Evolutionary conservation across 108 stramenopile species (phyloP).

Genomic region (Seminavis robusta): DNA sequence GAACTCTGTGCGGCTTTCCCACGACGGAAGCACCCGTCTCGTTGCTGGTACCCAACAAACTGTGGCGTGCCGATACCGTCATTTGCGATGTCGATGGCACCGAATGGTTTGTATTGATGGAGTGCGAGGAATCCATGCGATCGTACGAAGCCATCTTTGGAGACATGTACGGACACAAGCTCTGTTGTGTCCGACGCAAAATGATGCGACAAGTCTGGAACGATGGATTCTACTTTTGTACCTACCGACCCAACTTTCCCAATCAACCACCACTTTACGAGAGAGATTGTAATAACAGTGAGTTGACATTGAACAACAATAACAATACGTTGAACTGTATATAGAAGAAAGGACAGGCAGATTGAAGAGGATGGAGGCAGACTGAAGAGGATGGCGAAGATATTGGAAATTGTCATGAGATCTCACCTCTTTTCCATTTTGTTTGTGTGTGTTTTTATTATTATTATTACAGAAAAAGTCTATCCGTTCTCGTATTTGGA

Average conservation of each 20-base stretch:
- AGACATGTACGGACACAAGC: slow-evolving; percentile 38
- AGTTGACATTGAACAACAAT: too few relatives aligned
- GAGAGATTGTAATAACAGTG: slow-evolving; percentile 35
- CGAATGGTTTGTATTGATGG: slow-evolving; percentile 37
- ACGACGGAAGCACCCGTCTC: slow-evolving; percentile 31
- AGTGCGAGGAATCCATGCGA: slow-evolving; percentile 35
- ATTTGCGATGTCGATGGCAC: slow-evolving; percentile 42
- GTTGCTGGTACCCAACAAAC: slow-evolving; percentile 36
- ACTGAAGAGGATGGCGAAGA: too few relatives aligned
- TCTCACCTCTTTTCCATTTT: background rate
- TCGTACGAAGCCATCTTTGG: slow-evolving; percentile 47
- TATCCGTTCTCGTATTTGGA: slow-evolving; percentile 39
- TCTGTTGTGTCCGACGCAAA: slow-evolving; percentile 38
- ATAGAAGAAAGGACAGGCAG: too few relatives aligned
- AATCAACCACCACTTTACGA: slow-evolving; percentile 37
- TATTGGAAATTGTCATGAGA: too few relatives aligned
- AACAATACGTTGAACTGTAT: too few relatives aligned
- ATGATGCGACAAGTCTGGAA: slow-evolving; percentile 31
- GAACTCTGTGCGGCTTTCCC: slow-evolving; percentile 24
- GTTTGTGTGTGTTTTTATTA: background rate
- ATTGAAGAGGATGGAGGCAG: too few relatives aligned
- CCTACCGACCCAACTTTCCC: slow-evolving; percentile 38
- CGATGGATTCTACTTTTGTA: slow-evolving; percentile 52
- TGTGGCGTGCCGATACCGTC: slow-evolving; percentile 46
- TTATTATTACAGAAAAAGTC: slow-evolving; percentile 18